Base-by-base conservation (phyloP, 1,284 basidiomycete species). In the Rhodotorula sp. region DNA sequence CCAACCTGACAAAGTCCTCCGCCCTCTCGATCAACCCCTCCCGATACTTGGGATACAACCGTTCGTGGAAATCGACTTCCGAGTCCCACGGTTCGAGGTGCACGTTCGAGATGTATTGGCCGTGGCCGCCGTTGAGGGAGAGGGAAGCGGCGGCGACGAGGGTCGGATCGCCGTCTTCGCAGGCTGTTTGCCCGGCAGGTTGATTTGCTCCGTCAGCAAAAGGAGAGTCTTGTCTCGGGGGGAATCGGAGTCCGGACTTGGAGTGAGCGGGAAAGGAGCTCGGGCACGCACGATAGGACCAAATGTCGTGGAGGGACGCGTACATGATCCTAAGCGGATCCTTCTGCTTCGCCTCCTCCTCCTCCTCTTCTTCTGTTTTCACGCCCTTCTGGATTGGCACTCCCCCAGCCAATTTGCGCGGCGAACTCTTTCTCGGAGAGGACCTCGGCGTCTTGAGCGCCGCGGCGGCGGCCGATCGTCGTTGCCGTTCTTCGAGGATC, bases 221-320 rank as follows among this genome's bases (percentile, higher is more conserved):
- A 14, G 2, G 8, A 43, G 39, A 49, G 12, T 4, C 43, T 67
- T 58, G 74, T 64, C 57, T 23, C n/a, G 7, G 31, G 60, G 18
- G 31, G 60, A 23, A 49, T n/a, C 1, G 18, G 29, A 29, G 46
- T 51, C 14, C 18, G 49, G 39, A 15, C 0, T n/a, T 48, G n/a
- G 8, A 18, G n/a, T 0, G 18, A 6, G 8, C 12, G 18, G 43
- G n/a, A 31, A 26, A 4, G 43, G 20, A 70, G 72, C 12, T 43
- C 39, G 39, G 39, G 10, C 39, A 75, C 76, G 67, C 75, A 76
- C 70, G 72, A 51, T 71, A 79, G 0, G 76, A 77, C 26, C 74
- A 69, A 60, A 97, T 88, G 78, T 98, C 96, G 79, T 98, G 94
- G 26, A 95, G 83, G 15, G 90, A 92, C 3, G 91, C 91, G 73